These are phyloP conservation scores for cucumber (Cucumis sativus) DNA, from an alignment of 306 rosid genomes.

Conservation along the genomic window DNA sequence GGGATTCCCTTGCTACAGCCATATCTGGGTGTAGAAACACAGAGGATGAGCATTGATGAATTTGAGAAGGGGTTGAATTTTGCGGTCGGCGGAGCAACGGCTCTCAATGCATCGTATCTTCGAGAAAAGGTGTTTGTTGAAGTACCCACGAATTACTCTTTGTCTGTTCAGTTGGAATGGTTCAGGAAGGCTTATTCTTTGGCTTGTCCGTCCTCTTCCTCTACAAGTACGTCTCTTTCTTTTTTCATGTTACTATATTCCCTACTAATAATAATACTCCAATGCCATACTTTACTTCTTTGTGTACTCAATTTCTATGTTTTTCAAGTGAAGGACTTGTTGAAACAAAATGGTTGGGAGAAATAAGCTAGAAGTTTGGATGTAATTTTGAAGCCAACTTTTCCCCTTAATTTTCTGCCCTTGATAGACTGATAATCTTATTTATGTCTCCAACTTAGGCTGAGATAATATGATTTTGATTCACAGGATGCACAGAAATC, in stretches of 20 bases:
- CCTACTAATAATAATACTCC: too few relatives aligned
- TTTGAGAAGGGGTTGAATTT: conserved; percentile 10
- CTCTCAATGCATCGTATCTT: conserved; percentile 20
- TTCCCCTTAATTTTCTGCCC: too few relatives aligned
- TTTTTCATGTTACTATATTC: too few relatives aligned
- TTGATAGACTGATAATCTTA: too few relatives aligned
- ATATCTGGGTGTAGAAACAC: neutral
- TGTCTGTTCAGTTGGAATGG: conserved; percentile 34
- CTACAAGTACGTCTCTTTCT: conserved; percentile 13
- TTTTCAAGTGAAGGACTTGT: too few relatives aligned
- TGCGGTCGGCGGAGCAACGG: conserved; percentile 55
- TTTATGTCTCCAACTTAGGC: too few relatives aligned
- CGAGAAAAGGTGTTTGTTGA: conserved; percentile 6
- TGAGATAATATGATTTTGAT: neutral
- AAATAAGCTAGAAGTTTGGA: too few relatives aligned
- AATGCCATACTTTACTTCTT: too few relatives aligned
- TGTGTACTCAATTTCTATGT: too few relatives aligned
- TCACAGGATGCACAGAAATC: conserved; percentile 25
- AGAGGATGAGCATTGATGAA: neutral
- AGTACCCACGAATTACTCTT: conserved; percentile 17
- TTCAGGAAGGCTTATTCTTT: conserved; percentile 24
- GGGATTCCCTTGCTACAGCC: conserved; percentile 36
- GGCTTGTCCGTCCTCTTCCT: conserved; percentile 16
- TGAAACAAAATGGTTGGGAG: too few relatives aligned
- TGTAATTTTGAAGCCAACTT: too few relatives aligned